Percentiles rank a stretch among this genome's conserved stretches.
Evolutionary conservation across 768 basidiomycete genomes (phyloP).

Genomic region (Cyathus striatus): DNA sequence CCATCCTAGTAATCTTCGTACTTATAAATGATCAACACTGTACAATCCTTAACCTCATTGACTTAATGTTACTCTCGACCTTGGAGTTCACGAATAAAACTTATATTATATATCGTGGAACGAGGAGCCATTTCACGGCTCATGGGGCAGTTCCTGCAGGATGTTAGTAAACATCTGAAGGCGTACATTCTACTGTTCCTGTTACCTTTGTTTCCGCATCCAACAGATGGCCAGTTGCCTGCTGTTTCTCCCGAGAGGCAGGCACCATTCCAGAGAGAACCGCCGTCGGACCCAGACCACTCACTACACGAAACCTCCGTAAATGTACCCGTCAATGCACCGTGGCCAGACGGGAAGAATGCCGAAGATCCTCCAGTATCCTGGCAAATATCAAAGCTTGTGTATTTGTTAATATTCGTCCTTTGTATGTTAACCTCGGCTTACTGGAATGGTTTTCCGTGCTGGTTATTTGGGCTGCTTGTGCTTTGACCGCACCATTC

Average conservation of each 20-base stretch:
- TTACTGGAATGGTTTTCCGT: constrained; percentile 45
- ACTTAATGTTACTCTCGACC: too few relatives aligned
- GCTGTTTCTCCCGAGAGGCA: constrained; percentile 48
- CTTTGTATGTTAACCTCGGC: constrained; percentile 8
- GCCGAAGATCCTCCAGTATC: constrained; percentile 46
- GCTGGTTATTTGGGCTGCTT: constrained; percentile 34
- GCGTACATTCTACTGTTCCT: too few relatives aligned
- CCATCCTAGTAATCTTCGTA: too few relatives aligned
- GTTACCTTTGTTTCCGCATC: constrained; percentile 52
- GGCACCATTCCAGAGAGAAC: constrained; percentile 38
- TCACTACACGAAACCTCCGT: constrained; percentile 51
- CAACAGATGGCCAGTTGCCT: constrained; percentile 43
- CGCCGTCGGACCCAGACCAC: constrained; percentile 53
- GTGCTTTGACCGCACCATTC: constrained; percentile 51
- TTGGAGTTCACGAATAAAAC: too few relatives aligned
- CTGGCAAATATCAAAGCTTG: constrained; percentile 57
- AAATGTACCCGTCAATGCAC: constrained; percentile 48
- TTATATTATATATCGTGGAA: too few relatives aligned
- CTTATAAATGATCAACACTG: too few relatives aligned
- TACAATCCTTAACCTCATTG: too few relatives aligned
- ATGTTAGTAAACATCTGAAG: neutral
- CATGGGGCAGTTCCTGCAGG: neutral
- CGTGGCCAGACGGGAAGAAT: constrained; percentile 56
- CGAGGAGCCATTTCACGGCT: too few relatives aligned
- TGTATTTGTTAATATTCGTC: neutral